phyloP scores from a whole-genome alignment of 1,284 basidiomycete species.

The Albatrellus sp. region DNA sequence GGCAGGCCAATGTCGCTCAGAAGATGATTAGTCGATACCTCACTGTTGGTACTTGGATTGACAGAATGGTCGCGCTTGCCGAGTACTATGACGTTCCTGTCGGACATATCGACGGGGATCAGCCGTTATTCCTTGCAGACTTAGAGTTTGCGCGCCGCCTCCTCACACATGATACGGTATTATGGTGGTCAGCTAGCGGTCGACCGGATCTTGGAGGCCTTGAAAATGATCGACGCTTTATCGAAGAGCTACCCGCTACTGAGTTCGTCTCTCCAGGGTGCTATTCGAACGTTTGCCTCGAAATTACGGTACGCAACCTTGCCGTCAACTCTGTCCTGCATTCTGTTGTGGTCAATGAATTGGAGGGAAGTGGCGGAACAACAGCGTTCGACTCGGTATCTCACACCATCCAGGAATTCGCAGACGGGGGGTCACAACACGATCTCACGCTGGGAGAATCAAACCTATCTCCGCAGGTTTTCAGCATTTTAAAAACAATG shows the following conservation, averaged over 20 bases:
- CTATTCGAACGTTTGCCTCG: slow-evolving; percentile 89
- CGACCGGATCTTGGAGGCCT: slow-evolving; percentile 91
- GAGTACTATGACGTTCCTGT: slow-evolving; percentile 90
- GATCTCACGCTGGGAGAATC: slow-evolving; percentile 85
- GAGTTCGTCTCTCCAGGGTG: slow-evolving; percentile 82
- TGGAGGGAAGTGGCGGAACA: slow-evolving; percentile 87
- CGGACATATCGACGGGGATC: slow-evolving; percentile 85
- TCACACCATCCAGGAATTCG: slow-evolving; percentile 86
- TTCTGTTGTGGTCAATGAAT: slow-evolving; percentile 89
- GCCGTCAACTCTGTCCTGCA: slow-evolving; percentile 93
- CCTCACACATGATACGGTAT: slow-evolving; percentile 76
- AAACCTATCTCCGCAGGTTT: slow-evolving; percentile 83
- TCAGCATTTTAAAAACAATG: slow-evolving; percentile 79
- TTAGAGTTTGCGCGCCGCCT: slow-evolving; percentile 85
- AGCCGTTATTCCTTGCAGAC: slow-evolving; percentile 80
- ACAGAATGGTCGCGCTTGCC: slow-evolving; percentile 72
- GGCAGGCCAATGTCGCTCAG: slow-evolving; percentile 59
- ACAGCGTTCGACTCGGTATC: slow-evolving; percentile 91
- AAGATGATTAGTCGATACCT: slow-evolving; percentile 85
- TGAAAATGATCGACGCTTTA: slow-evolving; percentile 74
- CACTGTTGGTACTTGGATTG: slow-evolving; percentile 68
- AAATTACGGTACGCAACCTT: slow-evolving; percentile 83
- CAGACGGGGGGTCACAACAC: slow-evolving; percentile 63
- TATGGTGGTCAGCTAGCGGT: slow-evolving; percentile 94
- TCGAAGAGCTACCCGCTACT: slow-evolving; percentile 74